Percentiles rank a stretch among this genome's conserved stretches.
Conservation (phyloP, 2,329 filamentous ascomycete genomes). For the Xylariomycetidae sp. region DNA sequence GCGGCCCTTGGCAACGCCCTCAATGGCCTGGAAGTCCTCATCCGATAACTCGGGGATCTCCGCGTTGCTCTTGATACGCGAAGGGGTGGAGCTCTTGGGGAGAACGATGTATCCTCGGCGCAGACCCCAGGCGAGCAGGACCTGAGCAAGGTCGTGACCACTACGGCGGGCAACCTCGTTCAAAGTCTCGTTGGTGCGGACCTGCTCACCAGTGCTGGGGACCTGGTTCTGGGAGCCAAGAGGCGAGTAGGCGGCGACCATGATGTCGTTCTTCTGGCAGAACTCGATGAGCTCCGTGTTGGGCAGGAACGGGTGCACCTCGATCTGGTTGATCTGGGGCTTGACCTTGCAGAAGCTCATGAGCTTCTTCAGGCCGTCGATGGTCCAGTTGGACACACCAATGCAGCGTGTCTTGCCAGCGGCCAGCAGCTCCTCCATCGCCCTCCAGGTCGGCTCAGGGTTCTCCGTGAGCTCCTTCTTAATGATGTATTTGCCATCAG, state of each 20-base stretch:
- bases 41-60: constrained; percentile 48
- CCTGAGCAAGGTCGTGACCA: constrained; percentile 53
- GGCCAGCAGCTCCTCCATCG: constrained; percentile 44
- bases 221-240: constrained; percentile 64
- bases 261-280: constrained; percentile 45
- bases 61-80: constrained; percentile 61
- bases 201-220: constrained; percentile 61
- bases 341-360: constrained; percentile 33
- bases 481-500: constrained; percentile 41
- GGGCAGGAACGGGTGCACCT: constrained; percentile 41
- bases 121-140: constrained; percentile 60
- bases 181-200: constrained; percentile 52
- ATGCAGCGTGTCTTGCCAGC: constrained; percentile 31
- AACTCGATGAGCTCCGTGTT: constrained; percentile 45
- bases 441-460: constrained; percentile 56
- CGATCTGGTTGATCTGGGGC: constrained; percentile 38
- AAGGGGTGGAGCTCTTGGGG: constrained; percentile 63
- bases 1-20: constrained; percentile 58
- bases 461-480: constrained; percentile 59
- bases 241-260: constrained; percentile 45
- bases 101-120: constrained; percentile 61
- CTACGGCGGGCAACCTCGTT: constrained; percentile 52
- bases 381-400: constrained; percentile 41
- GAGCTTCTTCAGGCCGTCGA: constrained; percentile 33
- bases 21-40: constrained; percentile 55